Percentiles rank a stretch among this genome's conserved stretches.
Evolutionary conservation across 164 flowering plant species (phyloP).

Genomic region (Sedum album): DNA sequence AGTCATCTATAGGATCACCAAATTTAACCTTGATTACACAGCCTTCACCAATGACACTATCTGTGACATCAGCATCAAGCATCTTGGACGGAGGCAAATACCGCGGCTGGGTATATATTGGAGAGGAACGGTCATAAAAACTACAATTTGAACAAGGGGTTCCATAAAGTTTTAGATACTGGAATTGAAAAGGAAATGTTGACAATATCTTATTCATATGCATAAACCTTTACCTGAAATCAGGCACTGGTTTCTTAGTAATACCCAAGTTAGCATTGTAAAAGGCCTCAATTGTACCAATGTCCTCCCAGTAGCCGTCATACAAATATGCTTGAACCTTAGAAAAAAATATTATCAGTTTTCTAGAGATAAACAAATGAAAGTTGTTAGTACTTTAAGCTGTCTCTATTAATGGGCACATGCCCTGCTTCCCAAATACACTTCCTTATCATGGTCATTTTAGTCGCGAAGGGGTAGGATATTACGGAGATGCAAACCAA

Average conservation of each 20-base stretch:
- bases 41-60: no score
- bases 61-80: no score
- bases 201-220: conserved; percentile 10
- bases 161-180: conserved; percentile 6
- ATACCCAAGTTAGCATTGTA: no score
- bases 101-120: conserved; percentile 92
- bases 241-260: conserved; percentile 21
- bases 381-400: no score
- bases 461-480: not conserved
- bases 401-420: not conserved
- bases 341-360: not conserved
- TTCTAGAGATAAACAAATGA: not conserved
- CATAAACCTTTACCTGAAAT: conserved; percentile 47
- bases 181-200: not conserved
- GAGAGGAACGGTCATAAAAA: conserved; percentile 93
- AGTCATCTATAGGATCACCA: no score
- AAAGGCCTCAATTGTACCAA: no score
- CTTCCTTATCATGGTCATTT: not conserved
- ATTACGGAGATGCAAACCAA: not conserved
- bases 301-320: no score
- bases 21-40: conserved; percentile 91
- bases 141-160: conserved; percentile 31
- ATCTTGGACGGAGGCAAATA: conserved; percentile 93
- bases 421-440: not conserved
- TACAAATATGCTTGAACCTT: conserved; percentile 53